These are phyloP conservation scores for Lavandula angustifolia DNA, from an alignment of 257 asterid species.

Conservation along the genomic window DNA sequence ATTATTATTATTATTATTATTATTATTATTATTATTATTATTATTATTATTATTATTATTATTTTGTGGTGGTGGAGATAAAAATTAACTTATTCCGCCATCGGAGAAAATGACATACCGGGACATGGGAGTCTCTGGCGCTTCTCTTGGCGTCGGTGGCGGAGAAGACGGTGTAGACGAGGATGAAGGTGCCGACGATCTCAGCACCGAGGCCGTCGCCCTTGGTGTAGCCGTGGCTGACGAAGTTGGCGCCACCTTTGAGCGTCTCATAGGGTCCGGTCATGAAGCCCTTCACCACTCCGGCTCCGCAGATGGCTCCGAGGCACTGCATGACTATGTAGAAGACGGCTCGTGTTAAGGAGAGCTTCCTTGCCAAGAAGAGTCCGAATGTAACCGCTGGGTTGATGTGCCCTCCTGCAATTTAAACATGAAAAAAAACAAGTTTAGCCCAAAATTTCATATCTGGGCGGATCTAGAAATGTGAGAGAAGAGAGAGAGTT, in stretches of 20 bases:
- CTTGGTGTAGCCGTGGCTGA: slow-evolving; percentile 55
- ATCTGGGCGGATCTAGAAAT: too few relatives aligned
- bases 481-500: too few relatives aligned
- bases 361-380: slow-evolving; percentile 65
- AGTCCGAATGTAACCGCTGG: slow-evolving; percentile 71
- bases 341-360: slow-evolving; percentile 53
- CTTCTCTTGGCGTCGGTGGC: slow-evolving; percentile 81
- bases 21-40: too few relatives aligned
- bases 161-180: slow-evolving; percentile 72
- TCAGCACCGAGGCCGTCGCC: slow-evolving; percentile 68
- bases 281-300: slow-evolving; percentile 66
- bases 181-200: slow-evolving; percentile 61
- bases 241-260: slow-evolving; percentile 58
- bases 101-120: slow-evolving; percentile 37
- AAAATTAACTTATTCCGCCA: too few relatives aligned
- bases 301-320: slow-evolving; percentile 76
- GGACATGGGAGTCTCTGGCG: slow-evolving; percentile 77
- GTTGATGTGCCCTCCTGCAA: slow-evolving; percentile 69
- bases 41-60: too few relatives aligned
- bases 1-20: too few relatives aligned
- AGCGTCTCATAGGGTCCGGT: slow-evolving; percentile 39
- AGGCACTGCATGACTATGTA: slow-evolving; percentile 68
- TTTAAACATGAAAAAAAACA: too few relatives aligned
- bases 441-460: too few relatives aligned
- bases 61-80: too few relatives aligned